Base-by-base conservation (phyloP, 2,329 filamentous ascomycete genomes). In the Parafenestella ontariensis region DNA sequence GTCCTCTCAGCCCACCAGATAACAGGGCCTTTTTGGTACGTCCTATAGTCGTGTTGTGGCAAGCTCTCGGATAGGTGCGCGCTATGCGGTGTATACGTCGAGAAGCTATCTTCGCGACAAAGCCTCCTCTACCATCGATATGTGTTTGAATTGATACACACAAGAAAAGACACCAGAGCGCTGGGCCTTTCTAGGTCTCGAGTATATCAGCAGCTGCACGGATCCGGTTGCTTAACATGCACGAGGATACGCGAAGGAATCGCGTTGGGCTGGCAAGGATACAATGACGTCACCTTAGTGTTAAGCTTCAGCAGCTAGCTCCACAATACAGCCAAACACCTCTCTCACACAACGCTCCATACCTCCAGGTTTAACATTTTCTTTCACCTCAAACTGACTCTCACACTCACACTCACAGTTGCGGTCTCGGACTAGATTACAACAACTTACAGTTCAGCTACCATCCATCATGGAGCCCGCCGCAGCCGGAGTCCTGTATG, bases 401-500 rank as follows among this genome's bases (percentile, higher is more conserved):
- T 24, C 10, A 11, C n/a, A n/a, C n/a, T n/a, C n/a, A 36, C 23
- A 18, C 17, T 28, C 18, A 18, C 23, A 26, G 31, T 29, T 20
- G 39, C n/a, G 18, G 23, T 11, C 18, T 21, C 33, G 45, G 13
- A 10, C 46, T 5, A 10, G 20, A n/a, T 48, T 24, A 10, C 5
- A 7, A 13, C 8, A 6, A 18, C n/a, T 31, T 11, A 21, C 13
- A 20, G 29, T n/a, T 9, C 24, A 20, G 62, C 95, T 70, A 61
- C 33, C 18, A 15, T 20, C 8, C 31, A 66, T 18, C 21, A 74
- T 75, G 70, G 76, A 78, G 69, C 69, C 75, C 52, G 69, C 69
- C 10, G 61, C 71, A 43, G 71, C 75, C 48, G 74, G 75, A 42
- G 72, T 70, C 20, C 57, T 77, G 7, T 77, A 78, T 47, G 71